phyloP scores from a whole-genome alignment of 2,329 filamentous ascomycete species.

The Neophaeococcomyces mojaviensis region DNA sequence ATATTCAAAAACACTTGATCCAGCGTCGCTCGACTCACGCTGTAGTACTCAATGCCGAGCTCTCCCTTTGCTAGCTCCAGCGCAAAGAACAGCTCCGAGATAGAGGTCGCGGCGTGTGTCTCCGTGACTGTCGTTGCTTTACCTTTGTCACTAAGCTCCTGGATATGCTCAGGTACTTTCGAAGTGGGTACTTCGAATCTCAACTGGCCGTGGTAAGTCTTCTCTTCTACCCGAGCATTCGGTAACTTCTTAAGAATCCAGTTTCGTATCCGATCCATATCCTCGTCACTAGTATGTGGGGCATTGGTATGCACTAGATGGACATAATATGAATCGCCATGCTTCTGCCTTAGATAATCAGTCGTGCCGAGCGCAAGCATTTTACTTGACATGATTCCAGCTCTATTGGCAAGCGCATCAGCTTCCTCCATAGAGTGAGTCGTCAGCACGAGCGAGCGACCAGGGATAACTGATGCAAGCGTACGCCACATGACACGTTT shows the following conservation, averaged over 20 bases:
- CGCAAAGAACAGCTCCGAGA: slow-evolving; percentile 62
- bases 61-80: slow-evolving; percentile 63
- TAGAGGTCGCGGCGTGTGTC: slow-evolving; percentile 37
- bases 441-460: slow-evolving; percentile 77
- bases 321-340: slow-evolving; percentile 72
- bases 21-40: slow-evolving; percentile 75
- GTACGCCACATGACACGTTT: slow-evolving; percentile 94
- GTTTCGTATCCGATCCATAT: slow-evolving; percentile 57
- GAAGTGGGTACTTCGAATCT: slow-evolving; percentile 55
- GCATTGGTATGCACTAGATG: slow-evolving; percentile 71
- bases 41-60: slow-evolving; percentile 76
- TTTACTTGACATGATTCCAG: slow-evolving; percentile 74
- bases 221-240: slow-evolving; percentile 60
- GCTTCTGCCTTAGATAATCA: slow-evolving; percentile 62
- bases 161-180: background rate
- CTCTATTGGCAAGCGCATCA: slow-evolving; percentile 73
- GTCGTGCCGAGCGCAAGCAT: slow-evolving; percentile 81
- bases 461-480: slow-evolving; percentile 62
- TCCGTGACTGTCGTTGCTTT: slow-evolving; percentile 1
- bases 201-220: slow-evolving; percentile 77
- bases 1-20: slow-evolving; percentile 88
- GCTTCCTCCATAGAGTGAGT: slow-evolving; percentile 96
- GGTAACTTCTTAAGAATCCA: slow-evolving; percentile 61
- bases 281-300: slow-evolving; percentile 61
- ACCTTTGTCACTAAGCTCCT: background rate